Evolutionary conservation across 1,284 basidiomycete genomes (phyloP).

Genomic region (Irpex sp.): DNA sequence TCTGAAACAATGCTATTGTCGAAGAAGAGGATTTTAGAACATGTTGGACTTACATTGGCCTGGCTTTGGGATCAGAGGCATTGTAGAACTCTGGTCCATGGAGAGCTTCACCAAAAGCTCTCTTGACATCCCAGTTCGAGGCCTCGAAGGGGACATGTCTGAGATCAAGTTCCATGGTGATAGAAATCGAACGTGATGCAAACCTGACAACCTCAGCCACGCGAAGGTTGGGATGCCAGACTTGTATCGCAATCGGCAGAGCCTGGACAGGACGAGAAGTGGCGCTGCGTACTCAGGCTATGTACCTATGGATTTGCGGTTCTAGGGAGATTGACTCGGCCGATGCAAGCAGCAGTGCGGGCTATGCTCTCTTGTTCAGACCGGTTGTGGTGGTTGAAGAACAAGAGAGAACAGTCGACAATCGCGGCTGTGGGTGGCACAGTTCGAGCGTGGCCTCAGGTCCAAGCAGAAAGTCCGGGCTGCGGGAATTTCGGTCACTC

Average conservation of each 20-base stretch:
- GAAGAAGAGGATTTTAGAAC: constrained; percentile 23
- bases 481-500: no score
- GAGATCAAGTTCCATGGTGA: constrained; percentile 50
- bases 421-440: neutral
- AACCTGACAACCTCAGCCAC: constrained; percentile 12
- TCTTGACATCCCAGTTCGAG: constrained; percentile 54
- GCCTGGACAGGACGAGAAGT: neutral
- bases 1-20: constrained; percentile 9
- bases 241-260: constrained; percentile 10
- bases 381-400: neutral
- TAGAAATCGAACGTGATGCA: constrained; percentile 8
- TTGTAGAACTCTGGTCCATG: constrained; percentile 51
- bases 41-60: constrained; percentile 26
- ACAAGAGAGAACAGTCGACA: neutral
- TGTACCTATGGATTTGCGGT: constrained; percentile 24
- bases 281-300: constrained; percentile 16
- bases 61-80: constrained; percentile 29
- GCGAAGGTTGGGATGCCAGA: constrained; percentile 11
- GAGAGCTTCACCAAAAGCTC: constrained; percentile 48
- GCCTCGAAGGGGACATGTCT: constrained; percentile 41
- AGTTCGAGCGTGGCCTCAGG: neutral
- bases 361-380: neutral
- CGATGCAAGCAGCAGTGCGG: neutral
- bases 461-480: neutral
- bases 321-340: no score